phyloP scores from a whole-genome alignment of 2,329 filamentous ascomycete species.

The Ophiostoma tasmaniense region DNA sequence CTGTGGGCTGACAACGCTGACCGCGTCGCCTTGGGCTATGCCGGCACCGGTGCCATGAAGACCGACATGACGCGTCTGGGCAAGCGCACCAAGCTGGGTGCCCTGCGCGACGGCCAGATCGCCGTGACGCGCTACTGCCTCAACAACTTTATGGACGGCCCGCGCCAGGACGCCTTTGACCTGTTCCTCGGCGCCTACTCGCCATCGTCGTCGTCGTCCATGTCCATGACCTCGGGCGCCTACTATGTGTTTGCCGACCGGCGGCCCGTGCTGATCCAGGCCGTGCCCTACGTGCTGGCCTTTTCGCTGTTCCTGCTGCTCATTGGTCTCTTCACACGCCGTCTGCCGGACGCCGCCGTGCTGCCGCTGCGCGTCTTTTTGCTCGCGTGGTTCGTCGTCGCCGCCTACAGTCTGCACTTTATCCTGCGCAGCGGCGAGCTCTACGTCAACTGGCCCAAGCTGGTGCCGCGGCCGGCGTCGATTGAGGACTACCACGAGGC shows the following conservation, averaged over 20 bases:
- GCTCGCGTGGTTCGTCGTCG: constrained; percentile 64
- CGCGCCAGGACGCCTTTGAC: constrained; percentile 90
- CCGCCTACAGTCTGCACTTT: constrained; percentile 65
- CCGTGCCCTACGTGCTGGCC: constrained; percentile 83
- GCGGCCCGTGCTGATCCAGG: constrained; percentile 78
- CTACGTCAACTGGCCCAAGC: constrained; percentile 97
- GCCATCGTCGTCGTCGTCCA: constrained; percentile 28
- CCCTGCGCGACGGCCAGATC: constrained; percentile 78
- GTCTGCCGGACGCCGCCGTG: constrained; percentile 63
- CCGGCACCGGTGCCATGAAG: constrained; percentile 93
- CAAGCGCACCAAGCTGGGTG: constrained; percentile 74
- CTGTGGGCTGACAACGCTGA: constrained; percentile 98
- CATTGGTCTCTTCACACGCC: constrained; percentile 63
- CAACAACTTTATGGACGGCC: constrained; percentile 94
- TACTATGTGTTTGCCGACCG: constrained; percentile 74
- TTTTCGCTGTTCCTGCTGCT: constrained; percentile 79
- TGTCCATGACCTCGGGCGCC: constrained; percentile 35
- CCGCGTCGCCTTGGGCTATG: constrained; percentile 84
- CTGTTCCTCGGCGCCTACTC: constrained; percentile 80
- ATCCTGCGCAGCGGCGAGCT: constrained; percentile 80
- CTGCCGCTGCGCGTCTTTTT: constrained; percentile 77
- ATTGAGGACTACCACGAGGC: constrained; percentile 84
- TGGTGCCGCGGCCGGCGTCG: constrained; percentile 81
- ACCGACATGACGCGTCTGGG: constrained; percentile 96
- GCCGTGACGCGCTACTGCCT: constrained; percentile 80